Percentiles rank a stretch among this genome's conserved stretches.
phyloP scores from a whole-genome alignment of 1,284 basidiomycete species.

The Microbotryum silenes-acaulis region DNA sequence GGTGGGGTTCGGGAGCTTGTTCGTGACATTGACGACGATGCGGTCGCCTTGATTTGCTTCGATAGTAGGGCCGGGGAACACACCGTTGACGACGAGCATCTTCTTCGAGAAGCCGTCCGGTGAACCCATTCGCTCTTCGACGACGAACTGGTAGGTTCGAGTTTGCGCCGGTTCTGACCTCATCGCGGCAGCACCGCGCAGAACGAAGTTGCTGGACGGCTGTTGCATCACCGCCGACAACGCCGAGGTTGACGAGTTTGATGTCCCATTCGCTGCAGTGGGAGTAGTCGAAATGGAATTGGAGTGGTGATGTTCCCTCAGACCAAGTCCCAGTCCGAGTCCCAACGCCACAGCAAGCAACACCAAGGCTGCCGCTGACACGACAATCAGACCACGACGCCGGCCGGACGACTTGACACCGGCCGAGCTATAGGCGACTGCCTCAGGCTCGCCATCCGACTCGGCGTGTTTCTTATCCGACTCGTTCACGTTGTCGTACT shows the following conservation, averaged over 20 bases:
- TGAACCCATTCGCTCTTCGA: conserved; percentile 25
- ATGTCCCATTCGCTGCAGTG: background rate
- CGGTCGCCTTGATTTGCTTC: conserved; percentile 27
- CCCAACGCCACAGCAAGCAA: background rate
- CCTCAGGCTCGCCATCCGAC: too few relatives aligned
- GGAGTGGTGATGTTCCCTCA: background rate
- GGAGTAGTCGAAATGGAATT: background rate
- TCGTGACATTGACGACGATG: conserved; percentile 27
- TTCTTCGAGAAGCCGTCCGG: conserved; percentile 26
- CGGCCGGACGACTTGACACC: background rate
- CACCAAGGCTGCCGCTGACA: background rate
- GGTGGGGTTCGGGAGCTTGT: conserved; percentile 17
- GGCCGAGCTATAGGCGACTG: too few relatives aligned
- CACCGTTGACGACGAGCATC: conserved; percentile 30
- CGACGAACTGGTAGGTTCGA: conserved; percentile 18
- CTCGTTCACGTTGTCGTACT: too few relatives aligned
- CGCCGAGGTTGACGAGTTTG: background rate
- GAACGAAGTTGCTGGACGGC: background rate
- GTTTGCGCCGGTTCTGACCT: conserved; percentile 11
- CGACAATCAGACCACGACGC: background rate
- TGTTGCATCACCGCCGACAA: background rate
- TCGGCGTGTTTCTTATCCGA: too few relatives aligned
- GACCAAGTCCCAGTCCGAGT: conserved; percentile 1
- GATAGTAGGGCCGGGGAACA: conserved; percentile 29
- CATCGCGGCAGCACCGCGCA: conserved; percentile 7